phyloP scores from a whole-genome alignment of 176 grass and related monocot genomes.

The Phragmites australis region DNA sequence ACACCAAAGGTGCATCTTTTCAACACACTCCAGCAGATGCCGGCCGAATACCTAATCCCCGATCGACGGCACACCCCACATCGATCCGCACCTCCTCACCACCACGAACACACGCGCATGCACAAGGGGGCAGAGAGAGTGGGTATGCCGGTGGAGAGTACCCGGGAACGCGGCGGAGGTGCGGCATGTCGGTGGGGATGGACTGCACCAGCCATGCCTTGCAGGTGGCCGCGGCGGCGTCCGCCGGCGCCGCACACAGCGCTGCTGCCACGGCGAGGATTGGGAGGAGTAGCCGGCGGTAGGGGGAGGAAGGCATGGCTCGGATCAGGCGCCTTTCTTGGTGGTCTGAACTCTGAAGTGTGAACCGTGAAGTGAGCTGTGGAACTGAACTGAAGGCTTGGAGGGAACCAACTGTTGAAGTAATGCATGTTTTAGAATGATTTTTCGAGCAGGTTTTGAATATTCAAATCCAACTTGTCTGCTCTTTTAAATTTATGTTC shows the following conservation, averaged over 20 bases:
- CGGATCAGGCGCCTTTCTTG: neutral
- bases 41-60: neutral
- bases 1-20: neutral
- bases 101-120: neutral
- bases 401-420: neutral
- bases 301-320: constrained; percentile 18
- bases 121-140: neutral
- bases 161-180: constrained; percentile 77
- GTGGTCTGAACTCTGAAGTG: neutral
- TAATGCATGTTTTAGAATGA: neutral
- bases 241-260: neutral
- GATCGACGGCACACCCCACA: neutral
- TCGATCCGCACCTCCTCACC: neutral
- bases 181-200: constrained; percentile 94
- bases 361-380: neutral
- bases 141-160: constrained; percentile 71
- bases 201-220: constrained; percentile 96
- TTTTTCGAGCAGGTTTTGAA: neutral
- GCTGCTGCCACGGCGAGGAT: constrained; percentile 5
- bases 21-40: neutral
- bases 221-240: constrained; percentile 33
- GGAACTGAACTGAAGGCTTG: no score
- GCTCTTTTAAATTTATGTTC: neutral
- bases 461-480: neutral
- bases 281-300: neutral